Evolutionary conservation across 805 yeast genomes (phyloP).

Genomic region (Metschnikowia arizonensis): DNA sequence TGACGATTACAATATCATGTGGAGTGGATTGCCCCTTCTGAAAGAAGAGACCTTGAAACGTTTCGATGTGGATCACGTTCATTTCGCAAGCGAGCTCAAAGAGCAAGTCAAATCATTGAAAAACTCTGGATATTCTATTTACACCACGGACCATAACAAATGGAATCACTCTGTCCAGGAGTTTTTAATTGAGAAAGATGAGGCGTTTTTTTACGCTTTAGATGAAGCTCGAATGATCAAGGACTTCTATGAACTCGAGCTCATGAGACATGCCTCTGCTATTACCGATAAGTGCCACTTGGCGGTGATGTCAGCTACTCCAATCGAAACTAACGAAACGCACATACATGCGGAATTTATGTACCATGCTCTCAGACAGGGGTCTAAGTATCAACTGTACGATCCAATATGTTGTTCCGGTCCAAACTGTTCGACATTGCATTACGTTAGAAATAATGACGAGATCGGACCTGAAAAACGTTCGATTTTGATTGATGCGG

Average conservation of each 20-base stretch:
- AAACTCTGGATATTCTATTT: constrained; percentile 26
- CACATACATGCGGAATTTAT: constrained; percentile 95
- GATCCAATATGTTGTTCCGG: constrained; percentile 97
- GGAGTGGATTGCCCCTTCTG: constrained; percentile 87
- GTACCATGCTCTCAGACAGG: constrained; percentile 91
- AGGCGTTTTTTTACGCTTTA: constrained; percentile 58
- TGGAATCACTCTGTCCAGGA: constrained; percentile 35
- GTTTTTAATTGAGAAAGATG: constrained; percentile 41
- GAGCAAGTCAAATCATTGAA: constrained; percentile 27
- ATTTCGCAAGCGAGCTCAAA: constrained; percentile 52
- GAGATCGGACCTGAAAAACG: constrained; percentile 50
- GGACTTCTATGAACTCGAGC: constrained; percentile 73
- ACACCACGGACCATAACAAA: constrained; percentile 55
- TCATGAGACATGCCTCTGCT: constrained; percentile 74
- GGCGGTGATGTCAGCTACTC: constrained; percentile 90
- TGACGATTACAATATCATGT: constrained; percentile 87
- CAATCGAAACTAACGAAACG: constrained; percentile 81
- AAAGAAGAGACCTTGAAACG: constrained; percentile 57
- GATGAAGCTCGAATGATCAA: constrained; percentile 86
- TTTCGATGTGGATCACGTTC: constrained; percentile 81
- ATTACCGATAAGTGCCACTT: constrained; percentile 85
- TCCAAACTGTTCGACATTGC: constrained; percentile 84
- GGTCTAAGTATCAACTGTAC: constrained; percentile 82
- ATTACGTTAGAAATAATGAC: constrained; percentile 76
- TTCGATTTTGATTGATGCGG: constrained; percentile 86